A percentile compares a stretch with the other conserved stretches of the same genome.
Evolutionary conservation across 441 rosid genomes (phyloP).

Genomic region (Erodium moschatum): DNA sequence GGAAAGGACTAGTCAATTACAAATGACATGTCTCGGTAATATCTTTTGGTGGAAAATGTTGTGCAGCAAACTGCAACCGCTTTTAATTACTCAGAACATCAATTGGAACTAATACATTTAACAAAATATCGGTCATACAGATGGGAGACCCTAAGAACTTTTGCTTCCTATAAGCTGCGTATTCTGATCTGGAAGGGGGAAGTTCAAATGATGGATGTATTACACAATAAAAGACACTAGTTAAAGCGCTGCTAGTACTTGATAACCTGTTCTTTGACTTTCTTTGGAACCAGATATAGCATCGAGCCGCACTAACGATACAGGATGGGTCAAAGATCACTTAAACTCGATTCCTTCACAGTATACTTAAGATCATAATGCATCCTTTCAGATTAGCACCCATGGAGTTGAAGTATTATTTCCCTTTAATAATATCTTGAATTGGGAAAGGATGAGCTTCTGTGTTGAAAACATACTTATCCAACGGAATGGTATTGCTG

Average conservation of each 20-base stretch:
- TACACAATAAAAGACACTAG: neutral
- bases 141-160: conserved; percentile 13
- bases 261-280: conserved; percentile 11
- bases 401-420: conserved; percentile 9
- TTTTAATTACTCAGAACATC: conserved; percentile 15
- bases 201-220: conserved; percentile 6
- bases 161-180: conserved; percentile 15
- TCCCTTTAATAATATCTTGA: conserved; percentile 26
- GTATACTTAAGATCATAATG: conserved; percentile 12
- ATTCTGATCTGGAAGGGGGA: neutral
- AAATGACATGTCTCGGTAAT: too few relatives aligned
- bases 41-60: too few relatives aligned
- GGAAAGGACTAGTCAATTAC: too few relatives aligned
- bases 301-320: conserved; percentile 12
- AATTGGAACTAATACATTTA: conserved; percentile 23
- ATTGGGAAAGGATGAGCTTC: conserved; percentile 91
- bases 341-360: conserved; percentile 6
- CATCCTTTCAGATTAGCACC: conserved; percentile 16
- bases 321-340: conserved; percentile 15
- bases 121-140: conserved; percentile 15
- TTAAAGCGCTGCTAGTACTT: conserved; percentile 10
- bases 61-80: too few relatives aligned
- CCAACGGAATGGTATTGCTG: conserved; percentile 60
- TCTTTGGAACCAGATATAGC: conserved; percentile 18
- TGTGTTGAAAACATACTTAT: conserved; percentile 76